These are phyloP conservation scores for Penicillium brasilianum DNA, from an alignment of 2,329 filamentous ascomycete genomes.

Conservation along the genomic window DNA sequence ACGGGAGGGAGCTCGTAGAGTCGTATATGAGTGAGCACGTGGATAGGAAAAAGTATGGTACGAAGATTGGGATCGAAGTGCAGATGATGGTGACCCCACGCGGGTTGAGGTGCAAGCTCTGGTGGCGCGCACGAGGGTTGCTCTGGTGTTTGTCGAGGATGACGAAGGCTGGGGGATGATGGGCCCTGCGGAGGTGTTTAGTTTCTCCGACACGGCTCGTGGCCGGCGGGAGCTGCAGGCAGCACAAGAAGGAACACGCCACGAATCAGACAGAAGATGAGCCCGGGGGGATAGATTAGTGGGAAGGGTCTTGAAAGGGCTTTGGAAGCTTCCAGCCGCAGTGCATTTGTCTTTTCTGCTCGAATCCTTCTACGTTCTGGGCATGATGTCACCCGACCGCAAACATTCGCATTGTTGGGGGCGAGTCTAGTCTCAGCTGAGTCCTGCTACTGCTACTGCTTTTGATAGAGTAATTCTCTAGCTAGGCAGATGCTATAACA, in stretches of 20 bases:
- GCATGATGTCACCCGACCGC: conserved; percentile 5
- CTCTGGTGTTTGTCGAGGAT: conserved; percentile 8
- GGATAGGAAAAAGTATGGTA: neutral
- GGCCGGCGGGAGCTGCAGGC: conserved; percentile 14
- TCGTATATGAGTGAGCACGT: conserved; percentile 12
- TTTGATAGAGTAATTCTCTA: neutral
- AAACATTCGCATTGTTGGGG: neutral
- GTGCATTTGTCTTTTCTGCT: neutral
- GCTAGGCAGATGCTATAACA: neutral
- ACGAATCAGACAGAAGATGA: too few species aligned
- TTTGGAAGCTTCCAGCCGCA: neutral
- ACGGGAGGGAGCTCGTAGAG: conserved; percentile 13
- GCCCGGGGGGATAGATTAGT: neutral
- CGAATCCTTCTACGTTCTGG: neutral
- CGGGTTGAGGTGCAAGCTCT: conserved; percentile 9
- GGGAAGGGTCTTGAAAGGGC: neutral
- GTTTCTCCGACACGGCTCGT: conserved; percentile 36
- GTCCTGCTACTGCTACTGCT: neutral
- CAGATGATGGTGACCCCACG: neutral
- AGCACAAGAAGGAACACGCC: conserved; percentile 5
- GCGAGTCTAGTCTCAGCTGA: neutral
- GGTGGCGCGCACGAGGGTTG: conserved; percentile 7
- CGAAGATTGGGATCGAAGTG: neutral
- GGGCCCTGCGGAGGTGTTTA: conserved; percentile 31
- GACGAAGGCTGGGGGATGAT: conserved; percentile 25